phyloP scores from a whole-genome alignment of 768 basidiomycete species.

The Lyophyllum decastes region DNA sequence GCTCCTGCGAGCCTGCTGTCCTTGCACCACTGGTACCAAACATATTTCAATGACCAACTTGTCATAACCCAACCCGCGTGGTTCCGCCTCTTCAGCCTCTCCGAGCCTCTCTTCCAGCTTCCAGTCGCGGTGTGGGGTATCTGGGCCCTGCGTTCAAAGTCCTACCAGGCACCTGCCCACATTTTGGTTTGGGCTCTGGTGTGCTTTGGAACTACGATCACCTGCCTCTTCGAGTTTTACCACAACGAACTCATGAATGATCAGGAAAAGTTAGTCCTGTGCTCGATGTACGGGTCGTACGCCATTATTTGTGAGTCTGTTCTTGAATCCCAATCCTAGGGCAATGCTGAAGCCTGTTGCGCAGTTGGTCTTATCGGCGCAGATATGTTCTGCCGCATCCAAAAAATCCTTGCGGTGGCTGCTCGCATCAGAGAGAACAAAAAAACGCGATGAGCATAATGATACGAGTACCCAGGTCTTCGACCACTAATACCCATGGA shows the following conservation, averaged over 20 bases:
- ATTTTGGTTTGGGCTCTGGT: slow-evolving; percentile 21
- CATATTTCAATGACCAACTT: slow-evolving; percentile 23
- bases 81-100: slow-evolving; percentile 23
- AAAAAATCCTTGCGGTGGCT: slow-evolving; percentile 14
- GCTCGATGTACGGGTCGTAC: slow-evolving; percentile 20
- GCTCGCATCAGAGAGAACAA: slow-evolving; percentile 3
- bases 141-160: slow-evolving; percentile 20
- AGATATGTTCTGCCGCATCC: slow-evolving; percentile 24
- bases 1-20: slow-evolving; percentile 17
- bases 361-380: slow-evolving; percentile 18
- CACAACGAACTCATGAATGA: slow-evolving; percentile 21
- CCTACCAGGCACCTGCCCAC: slow-evolving; percentile 18
- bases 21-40: slow-evolving; percentile 19
- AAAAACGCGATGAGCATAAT: slow-evolving; percentile 4
- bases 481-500: neutral
- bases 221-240: slow-evolving; percentile 23
- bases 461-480: neutral
- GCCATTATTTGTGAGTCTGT: slow-evolving; percentile 17
- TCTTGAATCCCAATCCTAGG: neutral
- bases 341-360: neutral
- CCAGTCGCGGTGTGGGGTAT: slow-evolving; percentile 21
- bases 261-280: slow-evolving; percentile 16
- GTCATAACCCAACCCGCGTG: slow-evolving; percentile 20
- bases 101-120: slow-evolving; percentile 21
- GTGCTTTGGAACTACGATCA: slow-evolving; percentile 19